Conservation (phyloP, 2,329 filamentous ascomycete species). For the Bipolaris zeicola region DNA sequence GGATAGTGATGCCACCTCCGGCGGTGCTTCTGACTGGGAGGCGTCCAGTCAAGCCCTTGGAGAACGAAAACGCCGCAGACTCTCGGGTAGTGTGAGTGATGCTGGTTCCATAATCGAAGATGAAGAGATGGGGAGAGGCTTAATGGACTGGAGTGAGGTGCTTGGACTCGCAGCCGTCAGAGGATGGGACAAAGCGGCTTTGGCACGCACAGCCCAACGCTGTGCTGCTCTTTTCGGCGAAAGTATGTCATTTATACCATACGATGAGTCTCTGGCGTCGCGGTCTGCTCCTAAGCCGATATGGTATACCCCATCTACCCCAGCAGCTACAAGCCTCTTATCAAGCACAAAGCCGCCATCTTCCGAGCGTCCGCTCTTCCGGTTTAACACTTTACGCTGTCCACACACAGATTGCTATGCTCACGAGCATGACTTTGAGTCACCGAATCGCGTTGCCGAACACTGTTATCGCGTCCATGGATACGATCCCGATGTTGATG, state of each 20-base stretch:
- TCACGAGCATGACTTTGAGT: slow-evolving; percentile 32
- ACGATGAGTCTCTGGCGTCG: slow-evolving; percentile 52
- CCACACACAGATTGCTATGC: slow-evolving; percentile 41
- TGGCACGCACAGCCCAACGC: slow-evolving; percentile 72
- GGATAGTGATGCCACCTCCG: slow-evolving; percentile 25
- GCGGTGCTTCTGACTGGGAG: slow-evolving; percentile 42
- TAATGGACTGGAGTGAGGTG: slow-evolving; percentile 80
- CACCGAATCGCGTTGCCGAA: slow-evolving; percentile 43
- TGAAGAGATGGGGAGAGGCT: slow-evolving; percentile 18
- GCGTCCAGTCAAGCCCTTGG: background rate
- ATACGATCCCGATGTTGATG: slow-evolving; percentile 48
- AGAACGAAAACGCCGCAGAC: slow-evolving; percentile 21
- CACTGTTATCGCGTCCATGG: slow-evolving; percentile 57
- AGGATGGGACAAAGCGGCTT: slow-evolving; percentile 67
- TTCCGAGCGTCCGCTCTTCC: slow-evolving; percentile 36
- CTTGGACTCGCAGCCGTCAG: slow-evolving; percentile 76
- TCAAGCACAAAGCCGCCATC: background rate
- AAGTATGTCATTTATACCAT: slow-evolving; percentile 67
- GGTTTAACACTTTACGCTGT: slow-evolving; percentile 35
- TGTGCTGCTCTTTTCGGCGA: slow-evolving; percentile 79
- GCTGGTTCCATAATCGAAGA: slow-evolving; percentile 21
- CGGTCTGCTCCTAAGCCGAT: slow-evolving; percentile 34
- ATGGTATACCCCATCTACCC: slow-evolving; percentile 43
- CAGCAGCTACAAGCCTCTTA: slow-evolving; percentile 20
- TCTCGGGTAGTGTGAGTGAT: slow-evolving; percentile 14